Evolutionary conservation across 805 yeast species (phyloP), one percentile per base, ranked within the genome.

Genomic region (Yamadazyma tumulicola): DNA sequence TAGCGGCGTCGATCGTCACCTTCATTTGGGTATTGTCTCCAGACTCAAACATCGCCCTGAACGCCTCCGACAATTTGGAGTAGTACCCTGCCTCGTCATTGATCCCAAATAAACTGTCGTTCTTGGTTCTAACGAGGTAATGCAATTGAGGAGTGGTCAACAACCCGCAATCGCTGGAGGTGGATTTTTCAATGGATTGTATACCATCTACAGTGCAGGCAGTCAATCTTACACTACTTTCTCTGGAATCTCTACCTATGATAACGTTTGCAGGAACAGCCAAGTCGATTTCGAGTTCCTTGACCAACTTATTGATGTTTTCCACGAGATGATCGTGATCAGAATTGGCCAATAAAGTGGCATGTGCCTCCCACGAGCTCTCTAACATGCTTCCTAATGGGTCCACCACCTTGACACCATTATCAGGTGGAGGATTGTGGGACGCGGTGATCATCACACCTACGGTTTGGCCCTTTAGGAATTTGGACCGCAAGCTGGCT

Each of bases 381-480:
- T 76, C 82, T 47, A 89, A 71, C 97, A 89, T 89, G 43, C 84
- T 87, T 17, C 97, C 97, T 54, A 72, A 62, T 1, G 97, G 97
- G 47, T 91, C 97, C 16, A 91, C 86, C n/a, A 93, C 70, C 60
- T 91, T 91, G 32, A 87, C 91, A 19, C 96, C 96, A 49, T 87
- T 87, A 55, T 89, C 97, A 26, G 68, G 45, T 0, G 97, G 95
- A 0, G 96, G 96, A 51, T 88, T 88, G 58, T 88, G 97, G 0
- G 95, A 84, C 0, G 96, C 97, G 1, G 97, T 93, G 51, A 93
- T 81, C 97, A 93, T 91, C 9, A 89, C 81, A n/a, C 98, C 98
- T 19, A 89, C 74, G 6, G 83, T 75, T 48, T 81, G 67, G 1
- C 91, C 85, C 1, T 64, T 62, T 20, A 84, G 62, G 41, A 66